Evolutionary conservation across 805 yeast genomes (phyloP).

Genomic region (Cyberlindnera veronae): DNA sequence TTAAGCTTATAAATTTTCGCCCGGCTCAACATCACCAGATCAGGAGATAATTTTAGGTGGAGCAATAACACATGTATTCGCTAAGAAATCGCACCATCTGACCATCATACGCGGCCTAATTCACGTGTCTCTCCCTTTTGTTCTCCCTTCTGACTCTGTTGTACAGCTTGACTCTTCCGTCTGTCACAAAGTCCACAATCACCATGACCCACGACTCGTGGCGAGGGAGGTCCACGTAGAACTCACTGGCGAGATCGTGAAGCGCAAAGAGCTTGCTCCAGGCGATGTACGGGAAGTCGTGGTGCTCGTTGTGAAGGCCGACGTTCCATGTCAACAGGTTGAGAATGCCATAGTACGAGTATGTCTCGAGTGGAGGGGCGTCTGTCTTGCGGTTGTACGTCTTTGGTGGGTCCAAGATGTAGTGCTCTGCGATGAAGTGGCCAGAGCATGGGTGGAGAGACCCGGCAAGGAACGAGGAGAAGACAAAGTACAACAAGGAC

Average conservation of each 20-base stretch:
- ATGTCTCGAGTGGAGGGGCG: constrained; percentile 73
- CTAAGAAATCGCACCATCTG: too few relatives aligned
- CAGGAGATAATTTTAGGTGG: too few relatives aligned
- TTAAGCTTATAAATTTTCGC: neutral
- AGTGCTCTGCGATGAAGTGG: constrained; percentile 94
- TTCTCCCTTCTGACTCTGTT: constrained; percentile 70
- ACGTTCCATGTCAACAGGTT: constrained; percentile 86
- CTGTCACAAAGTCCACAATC: constrained; percentile 64
- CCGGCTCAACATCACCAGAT: neutral
- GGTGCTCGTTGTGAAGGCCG: constrained; percentile 93
- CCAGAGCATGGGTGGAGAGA: constrained; percentile 93
- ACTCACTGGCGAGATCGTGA: constrained; percentile 68
- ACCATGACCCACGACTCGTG: constrained; percentile 80
- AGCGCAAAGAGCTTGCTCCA: constrained; percentile 77
- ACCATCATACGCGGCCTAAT: too few relatives aligned
- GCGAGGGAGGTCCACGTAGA: constrained; percentile 74
- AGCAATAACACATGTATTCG: too few relatives aligned
- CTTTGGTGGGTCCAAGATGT: constrained; percentile 59
- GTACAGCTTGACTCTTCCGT: constrained; percentile 67
- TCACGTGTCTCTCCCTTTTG: constrained; percentile 8
- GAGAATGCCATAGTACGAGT: constrained; percentile 80
- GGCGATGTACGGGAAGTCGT: constrained; percentile 90
- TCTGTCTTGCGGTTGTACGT: constrained; percentile 27
- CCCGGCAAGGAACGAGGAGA: constrained; percentile 84
- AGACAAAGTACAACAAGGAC: constrained; percentile 60